Evolutionary conservation across 2,329 filamentous ascomycete species (phyloP).

Genomic region (Lecanicillium sp.): DNA sequence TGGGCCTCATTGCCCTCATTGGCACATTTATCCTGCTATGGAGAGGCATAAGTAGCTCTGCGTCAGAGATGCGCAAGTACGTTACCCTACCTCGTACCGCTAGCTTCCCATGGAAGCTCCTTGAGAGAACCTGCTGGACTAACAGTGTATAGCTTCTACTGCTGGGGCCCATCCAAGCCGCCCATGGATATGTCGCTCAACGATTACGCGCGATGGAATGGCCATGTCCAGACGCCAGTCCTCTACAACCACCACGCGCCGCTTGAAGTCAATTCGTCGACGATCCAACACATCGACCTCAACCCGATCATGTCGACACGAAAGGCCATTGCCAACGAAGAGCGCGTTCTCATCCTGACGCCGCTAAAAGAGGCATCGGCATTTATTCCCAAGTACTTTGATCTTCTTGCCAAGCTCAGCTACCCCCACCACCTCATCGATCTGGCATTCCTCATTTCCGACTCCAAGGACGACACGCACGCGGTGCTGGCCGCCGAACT

Average conservation of each 20-base stretch:
- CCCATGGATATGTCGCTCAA: slow-evolving; percentile 93
- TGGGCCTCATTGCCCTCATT: slow-evolving; percentile 63
- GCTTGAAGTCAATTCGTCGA: slow-evolving; percentile 71
- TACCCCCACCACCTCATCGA: slow-evolving; percentile 96
- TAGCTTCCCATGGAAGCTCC: slow-evolving; percentile 1
- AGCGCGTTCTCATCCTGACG: slow-evolving; percentile 85
- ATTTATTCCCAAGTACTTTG: slow-evolving; percentile 84
- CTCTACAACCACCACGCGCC: slow-evolving; percentile 94
- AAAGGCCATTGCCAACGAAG: slow-evolving; percentile 70
- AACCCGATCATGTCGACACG: slow-evolving; percentile 77
- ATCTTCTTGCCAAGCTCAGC: slow-evolving; percentile 79
- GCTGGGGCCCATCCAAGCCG: slow-evolving; percentile 91
- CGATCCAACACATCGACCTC: slow-evolving; percentile 74
- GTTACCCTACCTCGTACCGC: slow-evolving; percentile 16
- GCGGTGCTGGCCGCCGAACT: slow-evolving; percentile 80
- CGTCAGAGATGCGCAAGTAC: slow-evolving; percentile 87
- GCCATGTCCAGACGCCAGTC: slow-evolving; percentile 83
- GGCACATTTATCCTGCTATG: slow-evolving; percentile 75
- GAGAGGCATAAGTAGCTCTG: slow-evolving; percentile 73
- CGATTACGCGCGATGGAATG: slow-evolving; percentile 83
- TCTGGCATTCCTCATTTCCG: slow-evolving; percentile 86
- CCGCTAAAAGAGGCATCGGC: slow-evolving; percentile 82
- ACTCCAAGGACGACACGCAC: slow-evolving; percentile 84
- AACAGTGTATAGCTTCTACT: slow-evolving; percentile 68
- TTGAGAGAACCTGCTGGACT: slow-evolving; percentile 2